Evolutionary conservation across 345 rosid species (phyloP).

Genomic region (Camelina laxa): DNA sequence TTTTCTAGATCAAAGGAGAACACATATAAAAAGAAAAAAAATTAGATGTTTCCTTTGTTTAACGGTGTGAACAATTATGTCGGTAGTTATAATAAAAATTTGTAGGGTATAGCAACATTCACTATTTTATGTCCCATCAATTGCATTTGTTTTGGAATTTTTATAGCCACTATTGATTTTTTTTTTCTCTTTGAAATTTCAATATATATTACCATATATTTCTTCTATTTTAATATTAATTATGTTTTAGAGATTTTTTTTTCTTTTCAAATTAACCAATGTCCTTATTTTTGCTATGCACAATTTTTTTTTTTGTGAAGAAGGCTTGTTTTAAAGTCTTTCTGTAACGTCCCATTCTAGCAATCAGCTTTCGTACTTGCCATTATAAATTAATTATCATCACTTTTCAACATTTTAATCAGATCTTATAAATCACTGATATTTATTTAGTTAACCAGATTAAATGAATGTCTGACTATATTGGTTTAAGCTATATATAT

Average conservation of each 20-base stretch:
- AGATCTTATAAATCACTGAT: background rate
- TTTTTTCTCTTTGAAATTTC: background rate
- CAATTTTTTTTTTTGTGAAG: too few species aligned
- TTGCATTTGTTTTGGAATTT: constrained; percentile 10
- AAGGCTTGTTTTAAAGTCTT: background rate
- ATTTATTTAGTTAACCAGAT: background rate
- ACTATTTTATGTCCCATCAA: constrained; percentile 30
- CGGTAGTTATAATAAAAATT: constrained; percentile 38
- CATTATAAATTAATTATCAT: background rate
- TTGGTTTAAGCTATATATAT: background rate
- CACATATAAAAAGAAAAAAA: constrained; percentile 9
- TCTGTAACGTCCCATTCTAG: background rate
- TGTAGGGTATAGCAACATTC: constrained; percentile 41
- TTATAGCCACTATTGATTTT: background rate
- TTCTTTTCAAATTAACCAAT: too few species aligned
- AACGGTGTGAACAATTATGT: constrained; percentile 40
- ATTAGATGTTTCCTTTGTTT: constrained; percentile 32
- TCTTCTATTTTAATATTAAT: too few species aligned
- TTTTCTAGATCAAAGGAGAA: background rate
- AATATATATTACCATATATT: background rate
- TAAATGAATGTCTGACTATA: background rate
- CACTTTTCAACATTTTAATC: background rate
- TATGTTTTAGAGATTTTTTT: too few species aligned
- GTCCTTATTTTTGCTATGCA: too few species aligned
- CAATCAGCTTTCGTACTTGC: background rate